Evolutionary conservation across 2,329 filamentous ascomycete genomes (phyloP), one percentile per base, ranked within the genome.

Genomic region (Botrytis elliptica): DNA sequence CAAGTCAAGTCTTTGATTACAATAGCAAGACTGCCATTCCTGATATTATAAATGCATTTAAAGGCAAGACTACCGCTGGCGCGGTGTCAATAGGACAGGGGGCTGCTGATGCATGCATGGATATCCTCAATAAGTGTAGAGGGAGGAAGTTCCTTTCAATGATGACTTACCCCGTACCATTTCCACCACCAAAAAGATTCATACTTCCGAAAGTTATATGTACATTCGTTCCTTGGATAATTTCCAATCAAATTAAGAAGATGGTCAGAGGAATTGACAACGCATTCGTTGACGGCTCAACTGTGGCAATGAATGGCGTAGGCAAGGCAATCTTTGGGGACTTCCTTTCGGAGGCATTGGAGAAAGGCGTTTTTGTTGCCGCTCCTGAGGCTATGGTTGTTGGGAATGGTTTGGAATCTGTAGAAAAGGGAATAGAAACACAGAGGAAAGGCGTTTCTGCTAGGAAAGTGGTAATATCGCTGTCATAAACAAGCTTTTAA

Each of bases 1-100:
- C 85, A 1, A 82, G 81, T 9, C 74, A 78, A 9, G 81, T 78
- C 3, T 85, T 85, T 74, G 84, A 86, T 77, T 85, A 84, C 74
- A 70, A 71, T 18, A 72, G 66, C 55, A 42, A 52, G 29, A 76
- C 74, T 1, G 44, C 76, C 20, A 46, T 71, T 1, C 38, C 68
- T 25, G 76, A 78, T 64, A 22, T 77, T 9, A 67, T 76, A 40
- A 36, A 52, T 42, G 76, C 71, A 18, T 60, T 75, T 33, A 62
- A 67, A 46, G 79, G 77, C 55, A 82, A 80, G 74, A 77, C 72
- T 4, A 74, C 75, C 9, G 82, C 80, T 0, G 82, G 82, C n/a
- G 81, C 71, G 8, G 55, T 74, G 18, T 65, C 72, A 14, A 71
- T 65, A 16, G 72, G 68, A 14, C 4, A 38, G 20, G 66, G 49